Evolutionary conservation across 106 monocot genomes (phyloP), one percentile per base, ranked within the genome.

Genomic region (Allium sativum): DNA sequence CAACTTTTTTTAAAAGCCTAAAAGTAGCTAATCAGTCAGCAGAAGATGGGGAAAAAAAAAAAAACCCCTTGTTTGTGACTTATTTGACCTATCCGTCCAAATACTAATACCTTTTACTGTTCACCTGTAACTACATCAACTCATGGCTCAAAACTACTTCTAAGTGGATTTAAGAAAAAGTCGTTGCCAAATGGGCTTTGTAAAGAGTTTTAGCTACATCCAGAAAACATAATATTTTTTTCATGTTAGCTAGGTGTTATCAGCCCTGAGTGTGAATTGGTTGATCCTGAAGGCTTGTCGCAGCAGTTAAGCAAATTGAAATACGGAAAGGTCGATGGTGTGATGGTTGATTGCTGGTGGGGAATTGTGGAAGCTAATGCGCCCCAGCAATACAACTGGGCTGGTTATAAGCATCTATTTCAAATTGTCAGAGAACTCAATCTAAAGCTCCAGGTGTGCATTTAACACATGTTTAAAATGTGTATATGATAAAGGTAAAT

Each of bases 311-410:
- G 66, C 44, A 46, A 59, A 47, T 78, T 96, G 45, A 90, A 96
- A 56, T 79, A 87, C 7, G 65, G 72, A 8, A 80, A 85, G 58
- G 89, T 90, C 6, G 90, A 96, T 65, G 95, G 95, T 56, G 84
- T 90, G 10, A 90, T 82, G 90, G 77, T 96, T 61, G 82, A 96
- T 64, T 96, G 95, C 48, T 96, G 95, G 95, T 96, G 95, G 95
- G 95, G 95, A 12, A 96, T 84, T 31, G 95, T 96, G 42, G 95
- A 96, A 58, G 86, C 81, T 8, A 61, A 84, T 66, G 53, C 70
- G 5, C 90, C 95, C 1, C 80, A 74, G 45, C 65, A 79, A 59
- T 96, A 96, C 66, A 90, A 84, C 62, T 96, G 95, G 95, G 47
- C 56, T 44, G 90, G 95, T 59, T 96, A 96, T 74, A 81, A 76